phyloP scores from a whole-genome alignment of 1,284 basidiomycete genomes.

The Porodaedalea pini region DNA sequence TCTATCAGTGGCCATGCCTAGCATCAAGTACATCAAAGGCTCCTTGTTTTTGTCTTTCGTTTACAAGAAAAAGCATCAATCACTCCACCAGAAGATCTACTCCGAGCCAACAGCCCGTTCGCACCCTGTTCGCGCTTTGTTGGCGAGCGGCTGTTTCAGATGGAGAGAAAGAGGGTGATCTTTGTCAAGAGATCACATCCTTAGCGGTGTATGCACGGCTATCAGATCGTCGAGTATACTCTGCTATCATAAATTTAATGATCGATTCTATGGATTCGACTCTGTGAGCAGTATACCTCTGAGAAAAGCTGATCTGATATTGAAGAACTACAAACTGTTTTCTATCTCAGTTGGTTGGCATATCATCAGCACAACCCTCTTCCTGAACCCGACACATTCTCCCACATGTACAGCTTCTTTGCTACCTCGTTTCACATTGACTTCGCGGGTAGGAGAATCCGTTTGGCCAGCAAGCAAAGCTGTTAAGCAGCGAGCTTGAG shows the following conservation, averaged over 20 bases:
- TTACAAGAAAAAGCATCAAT: not conserved
- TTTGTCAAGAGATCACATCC: not conserved
- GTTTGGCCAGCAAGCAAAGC: not conserved
- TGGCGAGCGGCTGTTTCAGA: not conserved
- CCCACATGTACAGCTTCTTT: not conserved
- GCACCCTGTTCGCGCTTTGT: not conserved
- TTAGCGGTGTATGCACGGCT: not conserved
- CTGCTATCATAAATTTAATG: not conserved
- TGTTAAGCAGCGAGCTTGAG: not conserved
- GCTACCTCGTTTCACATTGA: not conserved
- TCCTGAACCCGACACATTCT: not conserved
- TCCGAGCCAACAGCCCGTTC: too few relatives aligned
- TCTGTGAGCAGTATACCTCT: too few relatives aligned
- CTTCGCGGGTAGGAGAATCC: not conserved
- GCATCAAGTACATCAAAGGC: not conserved
- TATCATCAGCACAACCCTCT: not conserved
- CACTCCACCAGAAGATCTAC: not conserved
- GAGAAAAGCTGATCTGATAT: not conserved
- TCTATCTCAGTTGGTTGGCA: not conserved
- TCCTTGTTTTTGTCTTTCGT: not conserved
- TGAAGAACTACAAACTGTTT: not conserved
- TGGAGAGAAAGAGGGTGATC: not conserved
- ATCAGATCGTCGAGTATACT: not conserved
- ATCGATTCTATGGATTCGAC: too few relatives aligned
- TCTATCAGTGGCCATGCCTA: slow-evolving; percentile 1